Evolutionary conservation across 1,284 basidiomycete genomes (phyloP).

Genomic region (Apiotrichum domesticum): DNA sequence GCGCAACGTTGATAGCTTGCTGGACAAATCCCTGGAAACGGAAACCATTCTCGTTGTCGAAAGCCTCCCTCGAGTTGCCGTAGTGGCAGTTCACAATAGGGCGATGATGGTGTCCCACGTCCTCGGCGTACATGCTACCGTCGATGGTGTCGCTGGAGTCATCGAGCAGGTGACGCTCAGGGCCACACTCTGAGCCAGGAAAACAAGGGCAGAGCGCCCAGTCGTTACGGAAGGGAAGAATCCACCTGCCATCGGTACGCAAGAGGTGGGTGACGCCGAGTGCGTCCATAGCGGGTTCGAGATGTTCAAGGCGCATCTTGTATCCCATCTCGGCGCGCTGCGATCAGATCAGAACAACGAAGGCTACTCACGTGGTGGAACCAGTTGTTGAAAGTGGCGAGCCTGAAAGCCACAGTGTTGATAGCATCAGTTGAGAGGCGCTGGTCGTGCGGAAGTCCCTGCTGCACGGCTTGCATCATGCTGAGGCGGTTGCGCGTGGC

Average conservation of each 20-base stretch:
- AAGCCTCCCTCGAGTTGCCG: too few relatives aligned
- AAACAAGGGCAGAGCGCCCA: conserved; percentile 7
- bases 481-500: not conserved
- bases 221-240: conserved; percentile 1
- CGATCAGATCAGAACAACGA: not conserved
- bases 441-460: not conserved
- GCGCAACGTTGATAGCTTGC: too few relatives aligned
- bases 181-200: not conserved
- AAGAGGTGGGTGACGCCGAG: not conserved
- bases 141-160: not conserved
- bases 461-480: not conserved
- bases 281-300: not conserved
- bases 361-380: not conserved
- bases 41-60: too few relatives aligned
- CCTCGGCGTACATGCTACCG: not conserved
- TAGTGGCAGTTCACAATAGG: too few relatives aligned
- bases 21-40: too few relatives aligned
- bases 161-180: not conserved
- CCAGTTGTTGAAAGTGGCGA: not conserved
- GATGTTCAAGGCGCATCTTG: not conserved
- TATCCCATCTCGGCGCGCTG: not conserved
- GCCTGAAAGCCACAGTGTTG: not conserved
- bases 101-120: too few relatives aligned
- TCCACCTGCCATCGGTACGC: conserved; percentile 5
- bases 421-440: not conserved